Evolutionary conservation across 805 yeast genomes (phyloP).

Genomic region (Metschnikowia hibisci): DNA sequence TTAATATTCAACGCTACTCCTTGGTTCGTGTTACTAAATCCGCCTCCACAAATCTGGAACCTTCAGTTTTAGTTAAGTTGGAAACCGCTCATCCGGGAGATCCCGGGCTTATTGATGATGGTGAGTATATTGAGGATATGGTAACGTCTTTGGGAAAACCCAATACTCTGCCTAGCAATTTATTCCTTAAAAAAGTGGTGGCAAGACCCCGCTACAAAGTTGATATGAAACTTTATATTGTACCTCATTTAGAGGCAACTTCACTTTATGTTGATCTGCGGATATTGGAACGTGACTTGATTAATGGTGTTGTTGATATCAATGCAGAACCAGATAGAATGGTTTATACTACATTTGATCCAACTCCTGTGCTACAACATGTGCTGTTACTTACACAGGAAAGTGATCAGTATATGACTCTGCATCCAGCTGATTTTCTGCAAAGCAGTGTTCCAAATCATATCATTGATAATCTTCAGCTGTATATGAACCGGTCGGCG

Average conservation of each 20-base stretch:
- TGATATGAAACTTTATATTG: slow-evolving; percentile 57
- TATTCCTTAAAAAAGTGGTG: slow-evolving; percentile 52
- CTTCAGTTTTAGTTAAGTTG: slow-evolving; percentile 48
- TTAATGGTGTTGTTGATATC: slow-evolving; percentile 46
- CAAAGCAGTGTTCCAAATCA: slow-evolving; percentile 13
- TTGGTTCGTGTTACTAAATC: slow-evolving; percentile 52
- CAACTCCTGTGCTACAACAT: slow-evolving; percentile 8
- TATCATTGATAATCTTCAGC: slow-evolving; percentile 13
- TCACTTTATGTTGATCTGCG: slow-evolving; percentile 46
- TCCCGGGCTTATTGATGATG: slow-evolving; percentile 47
- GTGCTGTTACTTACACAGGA: slow-evolving; percentile 10
- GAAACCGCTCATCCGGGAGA: slow-evolving; percentile 57
- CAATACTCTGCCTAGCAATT: slow-evolving; percentile 44
- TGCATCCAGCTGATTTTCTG: slow-evolving; percentile 2
- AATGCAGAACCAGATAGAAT: slow-evolving; percentile 16
- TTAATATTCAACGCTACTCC: slow-evolving; percentile 40
- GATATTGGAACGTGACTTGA: slow-evolving; percentile 49
- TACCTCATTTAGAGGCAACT: slow-evolving; percentile 38
- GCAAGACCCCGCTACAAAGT: slow-evolving; percentile 63
- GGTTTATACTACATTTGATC: slow-evolving; percentile 17
- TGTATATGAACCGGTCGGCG: slow-evolving; percentile 10
- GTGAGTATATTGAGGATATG: slow-evolving; percentile 37
- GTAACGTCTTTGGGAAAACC: slow-evolving; percentile 35
- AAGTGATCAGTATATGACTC: slow-evolving; percentile 4
- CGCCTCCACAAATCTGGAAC: slow-evolving; percentile 49